Evolutionary conservation across 768 basidiomycete genomes (phyloP), one percentile per base, ranked within the genome.

Genomic region (Tylopilus plumbeoviolaceoides): DNA sequence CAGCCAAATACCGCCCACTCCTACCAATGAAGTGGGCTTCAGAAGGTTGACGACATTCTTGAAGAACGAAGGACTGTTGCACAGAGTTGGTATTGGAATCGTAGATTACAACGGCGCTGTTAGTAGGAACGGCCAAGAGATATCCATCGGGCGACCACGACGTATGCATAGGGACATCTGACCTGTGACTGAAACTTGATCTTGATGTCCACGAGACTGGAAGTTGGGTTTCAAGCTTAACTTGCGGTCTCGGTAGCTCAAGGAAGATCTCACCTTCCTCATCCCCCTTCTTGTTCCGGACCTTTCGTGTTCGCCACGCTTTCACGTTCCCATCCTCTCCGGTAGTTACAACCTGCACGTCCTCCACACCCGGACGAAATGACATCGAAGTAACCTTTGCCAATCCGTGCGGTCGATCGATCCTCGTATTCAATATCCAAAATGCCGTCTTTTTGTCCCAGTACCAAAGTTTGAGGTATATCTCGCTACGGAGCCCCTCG

Each of bases 141-240:
- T 94, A 94, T 9, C 83, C 87, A 66, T 99, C 97, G 5, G 76
- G 78, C 7, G 95, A 91, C 84, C 93, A 97, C 1, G 83, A 78
- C 0, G 80, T 73, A 57, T 83, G 76, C 48, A 75, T 76, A 30
- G 93, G 89, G 47, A 75, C 71, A 63, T 84, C 79, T n/a, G 76
- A 73, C 41, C 85, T 88, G 64, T 88, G 89, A 39, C 68, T 73
- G 59, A 90, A 78, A 2, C 83, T 80, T 3, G 91, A 87, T 46
- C 87, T 84, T 42, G 81, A 75, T n/a, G 84, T 77, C 95, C 94
- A 98, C 44, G 82, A 87, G 56, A 70, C 68, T 69, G 47, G 7
- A 30, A 9, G 18, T 47, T 28, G 20, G 21, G 20, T 35, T 41
- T 53, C 31, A 61, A 43, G 7, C 23, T 54, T 20, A 17, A 36